phyloP scores from a whole-genome alignment of 1,284 basidiomycete species.

The Boletus semigastroideus region DNA sequence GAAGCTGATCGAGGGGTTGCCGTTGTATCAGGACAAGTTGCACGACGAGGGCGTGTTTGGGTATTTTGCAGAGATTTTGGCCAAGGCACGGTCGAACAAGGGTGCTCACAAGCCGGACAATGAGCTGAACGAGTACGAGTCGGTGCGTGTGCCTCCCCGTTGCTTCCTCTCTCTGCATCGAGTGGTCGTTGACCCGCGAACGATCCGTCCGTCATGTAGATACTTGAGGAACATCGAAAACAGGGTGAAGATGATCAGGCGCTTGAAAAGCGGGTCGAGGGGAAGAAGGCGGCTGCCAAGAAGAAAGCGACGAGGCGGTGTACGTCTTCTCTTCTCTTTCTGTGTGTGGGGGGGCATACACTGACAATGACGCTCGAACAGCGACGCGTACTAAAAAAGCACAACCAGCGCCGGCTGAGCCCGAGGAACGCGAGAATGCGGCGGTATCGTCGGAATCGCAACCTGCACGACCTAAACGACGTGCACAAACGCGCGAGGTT shows the following conservation, averaged over 20 bases:
- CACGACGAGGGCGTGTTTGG: slow-evolving; percentile 85
- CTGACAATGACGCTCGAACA: background rate
- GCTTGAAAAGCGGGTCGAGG: slow-evolving; percentile 79
- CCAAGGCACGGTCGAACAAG: slow-evolving; percentile 80
- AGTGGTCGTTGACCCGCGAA: background rate
- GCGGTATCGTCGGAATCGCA: too few species aligned
- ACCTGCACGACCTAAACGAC: slow-evolving; percentile 9
- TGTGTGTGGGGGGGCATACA: too few species aligned
- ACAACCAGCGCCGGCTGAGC: slow-evolving; percentile 14
- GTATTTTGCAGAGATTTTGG: slow-evolving; percentile 87
- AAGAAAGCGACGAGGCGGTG: slow-evolving; percentile 53
- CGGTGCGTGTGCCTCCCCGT: slow-evolving; percentile 38
- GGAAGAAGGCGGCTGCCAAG: slow-evolving; percentile 79
- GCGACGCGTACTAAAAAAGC: slow-evolving; percentile 30
- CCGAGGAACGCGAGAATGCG: slow-evolving; percentile 11
- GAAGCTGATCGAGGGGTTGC: slow-evolving; percentile 92
- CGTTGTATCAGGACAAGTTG: slow-evolving; percentile 93
- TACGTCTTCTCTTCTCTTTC: slow-evolving; percentile 14
- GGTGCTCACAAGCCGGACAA: slow-evolving; percentile 86
- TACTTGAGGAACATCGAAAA: slow-evolving; percentile 77
- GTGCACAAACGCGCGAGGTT: slow-evolving; percentile 4
- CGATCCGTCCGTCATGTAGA: slow-evolving; percentile 45
- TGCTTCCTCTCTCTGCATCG: background rate
- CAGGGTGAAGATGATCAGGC: slow-evolving; percentile 92
- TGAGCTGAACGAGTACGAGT: slow-evolving; percentile 88